Evolutionary conservation across 805 yeast species (phyloP).

Genomic region (Candida maesae): DNA sequence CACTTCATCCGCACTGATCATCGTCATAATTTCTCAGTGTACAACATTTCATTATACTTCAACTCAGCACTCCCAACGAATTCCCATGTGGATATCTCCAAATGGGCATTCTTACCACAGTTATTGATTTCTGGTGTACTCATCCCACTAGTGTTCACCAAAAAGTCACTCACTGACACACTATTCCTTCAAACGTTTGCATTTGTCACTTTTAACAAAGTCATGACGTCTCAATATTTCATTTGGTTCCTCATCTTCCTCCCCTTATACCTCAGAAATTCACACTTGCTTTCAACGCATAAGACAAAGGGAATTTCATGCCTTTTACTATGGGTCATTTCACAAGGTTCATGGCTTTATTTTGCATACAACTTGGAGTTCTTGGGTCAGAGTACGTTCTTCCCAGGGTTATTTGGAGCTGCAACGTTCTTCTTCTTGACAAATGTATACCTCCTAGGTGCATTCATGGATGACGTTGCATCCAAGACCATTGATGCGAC

Average conservation of each 20-base stretch:
- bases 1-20: conserved; percentile 86
- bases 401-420: conserved; percentile 51
- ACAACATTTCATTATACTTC: conserved; percentile 69
- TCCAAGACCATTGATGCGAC: conserved; percentile 5
- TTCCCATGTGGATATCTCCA: conserved; percentile 34
- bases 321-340: conserved; percentile 55
- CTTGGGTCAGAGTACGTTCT: conserved; percentile 62
- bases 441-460: conserved; percentile 58
- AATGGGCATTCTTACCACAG: conserved; percentile 84
- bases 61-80: conserved; percentile 38
- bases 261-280: conserved; percentile 61
- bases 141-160: conserved; percentile 50
- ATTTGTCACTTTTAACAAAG: conserved; percentile 78
- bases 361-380: conserved; percentile 82
- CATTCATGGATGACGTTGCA: conserved; percentile 39
- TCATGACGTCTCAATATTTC: conserved; percentile 92
- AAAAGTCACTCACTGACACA: conserved; percentile 42
- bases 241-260: conserved; percentile 88
- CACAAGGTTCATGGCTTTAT: conserved; percentile 76
- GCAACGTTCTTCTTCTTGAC: conserved; percentile 55
- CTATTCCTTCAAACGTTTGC: conserved; percentile 73
- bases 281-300: conserved; percentile 32
- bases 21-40: conserved; percentile 90
- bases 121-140: conserved; percentile 52
- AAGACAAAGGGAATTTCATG: conserved; percentile 39